Evolutionary conservation across 345 rosid species (phyloP), one percentile per base, ranked within the genome.

Genomic region (Anastatica hierochuntica): DNA sequence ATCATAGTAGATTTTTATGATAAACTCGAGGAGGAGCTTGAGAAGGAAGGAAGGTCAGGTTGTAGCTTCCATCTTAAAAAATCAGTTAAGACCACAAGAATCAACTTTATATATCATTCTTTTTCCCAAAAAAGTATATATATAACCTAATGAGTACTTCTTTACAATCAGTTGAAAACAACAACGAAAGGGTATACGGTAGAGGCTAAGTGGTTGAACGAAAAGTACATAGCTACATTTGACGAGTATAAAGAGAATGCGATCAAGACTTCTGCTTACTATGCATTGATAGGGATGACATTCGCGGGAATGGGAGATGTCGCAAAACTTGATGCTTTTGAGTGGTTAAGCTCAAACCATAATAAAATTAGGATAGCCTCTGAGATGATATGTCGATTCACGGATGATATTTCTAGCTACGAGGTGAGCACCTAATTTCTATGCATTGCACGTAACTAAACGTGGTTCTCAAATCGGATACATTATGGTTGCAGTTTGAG

Each of bases 201-300:
- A 63, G 61, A 63, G 8, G 62, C 68, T 18, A 45, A 38, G 13
- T 63, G 68, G 62, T 45, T 44, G 31, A 29, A 46, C 12, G n/a
- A 55, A 9, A 19, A 63, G 2, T 54, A 63, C 43, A 30, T 15
- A 10, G 61, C 68, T 4, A 55, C 24, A 26, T 63, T 63, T 45
- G 68, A 63, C 1, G 68, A 63, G 47, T 43, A 43, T n/a, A n/a
- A n/a, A n/a, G n/a, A n/a, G n/a, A n/a, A n/a, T n/a, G n/a, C n/a
- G n/a, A n/a, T n/a, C n/a, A 24, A 20, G 54, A 38, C 60, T 24
- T 33, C 44, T 6, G 35, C 5, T 36, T 53, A 53, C 33, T 36
- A 46, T 16, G 7, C 61, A 5, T 0, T 43, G 16, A 27, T 37
- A 17, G 54, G 47, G 6, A 11, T 43, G n/a, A 9, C 60, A 13